Evolutionary conservation across 768 basidiomycete genomes (phyloP), one percentile per base, ranked within the genome.

Genomic region (Jaapia argillacea): DNA sequence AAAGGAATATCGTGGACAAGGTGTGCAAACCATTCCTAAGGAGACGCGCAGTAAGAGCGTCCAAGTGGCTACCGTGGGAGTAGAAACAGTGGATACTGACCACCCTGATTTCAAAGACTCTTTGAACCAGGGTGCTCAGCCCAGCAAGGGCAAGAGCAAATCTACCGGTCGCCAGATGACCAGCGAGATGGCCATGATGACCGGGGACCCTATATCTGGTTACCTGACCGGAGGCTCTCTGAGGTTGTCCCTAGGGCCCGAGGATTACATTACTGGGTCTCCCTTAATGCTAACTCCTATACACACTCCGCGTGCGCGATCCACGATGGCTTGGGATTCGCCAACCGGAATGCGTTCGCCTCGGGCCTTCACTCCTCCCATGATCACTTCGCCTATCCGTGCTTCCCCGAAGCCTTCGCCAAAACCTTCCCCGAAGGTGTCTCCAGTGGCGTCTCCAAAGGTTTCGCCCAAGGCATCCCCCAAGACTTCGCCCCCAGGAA

Each of bases 11-110:
- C 72, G 69, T 42, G 70, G 74, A 28, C 67, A 76, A 48, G 85
- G 81, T 46, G 75, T 86, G 45, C 88, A 91, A 64, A 88, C 86
- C 41, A 62, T 69, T 46, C 58, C 66, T 31, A 68, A 66, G 41
- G 74, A 78, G 54, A 71, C 68, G 51, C 67, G 68, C 42, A 69
- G 66, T 51, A 69, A 75, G 56, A 70, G 68, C 36, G 69, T 85
- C 45, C 86, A 88, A 68, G 79, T 75, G 40, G 60, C 65, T 37
- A 44, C 51, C 5, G 46, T 49, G 42, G 42, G n/a, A n/a, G n/a
- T n/a, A n/a, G n/a, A n/a, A n/a, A n/a, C n/a, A n/a, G n/a, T n/a
- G n/a, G n/a, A n/a, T n/a, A n/a, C n/a, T n/a, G n/a, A n/a, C n/a
- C n/a, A n/a, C n/a, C n/a, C n/a, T n/a, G n/a, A n/a, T n/a, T n/a